phyloP scores from a whole-genome alignment of 257 asterid species.

The Galeopsis tetrahit region DNA sequence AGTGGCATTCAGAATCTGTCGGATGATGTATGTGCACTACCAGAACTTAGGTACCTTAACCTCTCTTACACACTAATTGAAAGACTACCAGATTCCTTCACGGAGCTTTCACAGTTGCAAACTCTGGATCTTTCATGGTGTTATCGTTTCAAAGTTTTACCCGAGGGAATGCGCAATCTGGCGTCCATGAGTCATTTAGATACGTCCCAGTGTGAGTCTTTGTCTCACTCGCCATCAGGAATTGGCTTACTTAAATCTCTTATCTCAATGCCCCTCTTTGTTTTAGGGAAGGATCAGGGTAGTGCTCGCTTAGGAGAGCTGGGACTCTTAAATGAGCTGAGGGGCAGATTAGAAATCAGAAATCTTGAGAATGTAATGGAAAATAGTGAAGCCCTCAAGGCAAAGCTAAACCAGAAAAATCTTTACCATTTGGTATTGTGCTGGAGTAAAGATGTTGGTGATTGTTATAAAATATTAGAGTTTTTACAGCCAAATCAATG shows the following conservation, averaged over 20 bases:
- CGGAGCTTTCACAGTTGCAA: slow-evolving; percentile 14
- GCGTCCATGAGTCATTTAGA: slow-evolving; percentile 11
- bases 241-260: slow-evolving; percentile 17
- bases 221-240: slow-evolving; percentile 18
- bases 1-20: slow-evolving; percentile 27
- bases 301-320: slow-evolving; percentile 29
- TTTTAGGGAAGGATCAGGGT: slow-evolving; percentile 23
- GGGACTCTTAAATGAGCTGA: slow-evolving; percentile 17
- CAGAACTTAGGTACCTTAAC: slow-evolving; percentile 28
- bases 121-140: slow-evolving; percentile 31
- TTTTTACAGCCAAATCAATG: slow-evolving; percentile 14
- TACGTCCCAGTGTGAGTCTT: slow-evolving; percentile 7
- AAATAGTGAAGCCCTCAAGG: slow-evolving; percentile 17
- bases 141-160: slow-evolving; percentile 21
- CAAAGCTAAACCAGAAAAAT: slow-evolving; percentile 7
- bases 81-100: slow-evolving; percentile 27
- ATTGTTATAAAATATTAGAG: background rate
- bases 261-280: slow-evolving; percentile 29
- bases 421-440: slow-evolving; percentile 17
- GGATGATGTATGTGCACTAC: slow-evolving; percentile 17
- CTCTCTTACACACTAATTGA: slow-evolving; percentile 31
- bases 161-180: slow-evolving; percentile 18
- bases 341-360: slow-evolving; percentile 30
- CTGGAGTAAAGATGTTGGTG: slow-evolving; percentile 23
- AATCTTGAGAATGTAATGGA: slow-evolving; percentile 31